Percentiles rank a stretch among this genome's conserved stretches.
These are phyloP conservation scores for Blastobotrys malaysiensis DNA, from an alignment of 1,139 yeast genomes.

Conservation along the genomic window DNA sequence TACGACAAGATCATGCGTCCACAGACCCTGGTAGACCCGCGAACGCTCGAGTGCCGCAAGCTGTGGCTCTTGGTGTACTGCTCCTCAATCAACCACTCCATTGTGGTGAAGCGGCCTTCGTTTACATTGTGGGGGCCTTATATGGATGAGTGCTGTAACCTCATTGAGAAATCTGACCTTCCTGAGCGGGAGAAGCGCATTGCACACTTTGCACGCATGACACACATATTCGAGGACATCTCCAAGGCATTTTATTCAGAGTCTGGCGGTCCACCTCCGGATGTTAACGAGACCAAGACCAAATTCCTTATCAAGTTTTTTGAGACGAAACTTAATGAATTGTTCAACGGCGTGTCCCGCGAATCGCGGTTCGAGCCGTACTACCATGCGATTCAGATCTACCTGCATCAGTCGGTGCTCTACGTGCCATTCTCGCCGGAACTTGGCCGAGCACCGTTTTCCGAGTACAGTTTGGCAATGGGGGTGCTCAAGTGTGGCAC, in stretches of 20 bases:
- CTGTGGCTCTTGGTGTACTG: slow-evolving; percentile 31
- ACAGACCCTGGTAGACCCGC: slow-evolving; percentile 33
- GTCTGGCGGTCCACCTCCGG: slow-evolving; percentile 27
- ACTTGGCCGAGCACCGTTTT: slow-evolving; percentile 35
- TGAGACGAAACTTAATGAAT: slow-evolving; percentile 16
- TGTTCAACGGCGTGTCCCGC: slow-evolving; percentile 2
- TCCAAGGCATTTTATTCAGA: slow-evolving; percentile 26
- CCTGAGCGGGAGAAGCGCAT: slow-evolving; percentile 32
- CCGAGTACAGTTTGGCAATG: slow-evolving; percentile 32
- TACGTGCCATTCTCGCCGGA: slow-evolving; percentile 28
- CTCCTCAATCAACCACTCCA: slow-evolving; percentile 29
- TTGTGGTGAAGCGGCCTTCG: slow-evolving; percentile 29
- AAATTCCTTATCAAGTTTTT: slow-evolving; percentile 23
- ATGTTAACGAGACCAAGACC: slow-evolving; percentile 24
- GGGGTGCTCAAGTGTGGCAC: slow-evolving; percentile 20
- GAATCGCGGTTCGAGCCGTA: slow-evolving; percentile 14
- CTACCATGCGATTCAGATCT: slow-evolving; percentile 65
- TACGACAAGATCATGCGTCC: slow-evolving; percentile 36
- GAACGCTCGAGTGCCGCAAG: slow-evolving; percentile 33
- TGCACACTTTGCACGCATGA: slow-evolving; percentile 56
- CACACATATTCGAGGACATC: slow-evolving; percentile 57
- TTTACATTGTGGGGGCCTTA: slow-evolving; percentile 42
- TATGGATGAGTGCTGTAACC: slow-evolving; percentile 56
- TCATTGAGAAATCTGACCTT: slow-evolving; percentile 39
- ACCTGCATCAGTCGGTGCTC: slow-evolving; percentile 57